These are phyloP conservation scores for Pseudogymnoascus sp. DNA, from an alignment of 2,329 filamentous ascomycete species.

Conservation along the genomic window DNA sequence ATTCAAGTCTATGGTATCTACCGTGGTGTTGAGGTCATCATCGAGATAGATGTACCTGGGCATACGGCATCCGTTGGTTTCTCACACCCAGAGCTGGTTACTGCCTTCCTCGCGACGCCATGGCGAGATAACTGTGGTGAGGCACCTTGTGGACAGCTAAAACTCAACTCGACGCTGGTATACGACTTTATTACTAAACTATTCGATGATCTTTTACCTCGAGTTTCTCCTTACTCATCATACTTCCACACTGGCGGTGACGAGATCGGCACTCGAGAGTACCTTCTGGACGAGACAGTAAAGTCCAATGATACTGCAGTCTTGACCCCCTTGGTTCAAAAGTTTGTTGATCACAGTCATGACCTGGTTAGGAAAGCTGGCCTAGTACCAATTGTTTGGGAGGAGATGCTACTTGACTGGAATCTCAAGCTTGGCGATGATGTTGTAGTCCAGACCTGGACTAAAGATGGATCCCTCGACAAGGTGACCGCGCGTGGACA, in stretches of 20 bases:
- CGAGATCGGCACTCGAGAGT: constrained; percentile 73
- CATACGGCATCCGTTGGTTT: constrained; percentile 64
- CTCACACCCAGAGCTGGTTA: constrained; percentile 64
- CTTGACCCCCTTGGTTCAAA: constrained; percentile 69
- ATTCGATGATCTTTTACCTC: constrained; percentile 69
- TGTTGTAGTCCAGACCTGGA: constrained; percentile 74
- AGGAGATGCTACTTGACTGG: constrained; percentile 77
- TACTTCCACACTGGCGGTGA: constrained; percentile 86
- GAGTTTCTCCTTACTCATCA: constrained; percentile 58
- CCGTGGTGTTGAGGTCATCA: constrained; percentile 62
- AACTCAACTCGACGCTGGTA: constrained; percentile 66
- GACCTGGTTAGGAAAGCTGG: constrained; percentile 54
- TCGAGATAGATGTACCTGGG: constrained; percentile 77
- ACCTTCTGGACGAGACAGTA: constrained; percentile 66
- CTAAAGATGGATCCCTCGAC: constrained; percentile 54
- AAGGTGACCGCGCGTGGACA: constrained; percentile 55
- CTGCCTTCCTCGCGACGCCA: constrained; percentile 52
- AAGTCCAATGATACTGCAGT: constrained; percentile 56
- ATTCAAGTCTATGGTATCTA: constrained; percentile 65
- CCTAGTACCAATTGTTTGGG: constrained; percentile 74
- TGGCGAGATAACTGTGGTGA: constrained; percentile 55
- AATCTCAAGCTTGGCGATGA: constrained; percentile 65
- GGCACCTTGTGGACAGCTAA: constrained; percentile 63
- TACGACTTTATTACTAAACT: constrained; percentile 64
- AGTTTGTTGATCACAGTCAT: constrained; percentile 66